A percentile compares a stretch with the other conserved stretches of the same genome.
These are phyloP conservation scores for Scytalidium lignicola DNA, from an alignment of 2,329 filamentous ascomycete species.

Conservation along the genomic window DNA sequence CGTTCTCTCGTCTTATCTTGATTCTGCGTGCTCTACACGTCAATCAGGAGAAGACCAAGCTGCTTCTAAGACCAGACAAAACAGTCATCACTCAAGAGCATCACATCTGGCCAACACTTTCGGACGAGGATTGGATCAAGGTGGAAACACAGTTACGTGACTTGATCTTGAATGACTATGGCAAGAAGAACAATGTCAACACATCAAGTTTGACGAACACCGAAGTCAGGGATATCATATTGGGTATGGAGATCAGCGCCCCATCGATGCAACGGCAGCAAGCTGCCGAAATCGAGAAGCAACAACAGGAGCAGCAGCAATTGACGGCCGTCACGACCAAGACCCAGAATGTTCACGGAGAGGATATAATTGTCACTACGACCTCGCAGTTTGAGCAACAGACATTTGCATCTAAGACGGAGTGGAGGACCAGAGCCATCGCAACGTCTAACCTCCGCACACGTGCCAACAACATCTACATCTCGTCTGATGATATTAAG, in stretches of 20 bases:
- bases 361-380: constrained; percentile 97
- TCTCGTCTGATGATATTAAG: constrained; percentile 90
- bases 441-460: constrained; percentile 94
- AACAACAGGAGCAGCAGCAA: constrained; percentile 94
- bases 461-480: constrained; percentile 96
- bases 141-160: constrained; percentile 96
- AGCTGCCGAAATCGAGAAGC: constrained; percentile 97
- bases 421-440: constrained; percentile 95
- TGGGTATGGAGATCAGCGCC: constrained; percentile 99
- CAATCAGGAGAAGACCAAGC: constrained; percentile 97
- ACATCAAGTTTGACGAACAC: constrained; percentile 93
- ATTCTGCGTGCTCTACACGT: constrained; percentile 94
- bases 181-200: constrained; percentile 99
- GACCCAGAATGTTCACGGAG: constrained; percentile 93
- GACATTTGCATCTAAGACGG: constrained; percentile 96
- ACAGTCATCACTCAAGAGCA: constrained; percentile 97
- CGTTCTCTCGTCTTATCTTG: constrained; percentile 89
- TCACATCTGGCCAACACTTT: constrained; percentile 94
- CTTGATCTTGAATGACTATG: constrained; percentile 95
- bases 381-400: constrained; percentile 98
- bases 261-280: constrained; percentile 98
- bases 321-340: constrained; percentile 96
- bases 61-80: constrained; percentile 92
- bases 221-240: constrained; percentile 95
- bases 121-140: constrained; percentile 98